A percentile compares a stretch with the other conserved stretches of the same genome.
These are phyloP conservation scores for Bromus sterilis DNA, from an alignment of 176 grass and related monocot species.

Conservation along the genomic window DNA sequence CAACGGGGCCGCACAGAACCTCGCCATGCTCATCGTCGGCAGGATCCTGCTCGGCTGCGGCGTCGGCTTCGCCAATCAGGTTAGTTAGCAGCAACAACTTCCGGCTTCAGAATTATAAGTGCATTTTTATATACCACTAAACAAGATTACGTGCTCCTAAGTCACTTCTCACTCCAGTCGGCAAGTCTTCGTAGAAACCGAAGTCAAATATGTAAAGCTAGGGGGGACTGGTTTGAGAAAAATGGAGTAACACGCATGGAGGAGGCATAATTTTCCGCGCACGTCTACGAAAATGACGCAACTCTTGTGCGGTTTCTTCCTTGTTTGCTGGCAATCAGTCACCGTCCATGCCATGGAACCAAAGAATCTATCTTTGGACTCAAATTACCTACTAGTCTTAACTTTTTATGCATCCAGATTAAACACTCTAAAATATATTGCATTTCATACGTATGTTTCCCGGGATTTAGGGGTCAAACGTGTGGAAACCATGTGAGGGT, in stretches of 20 bases:
- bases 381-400: neutral
- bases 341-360: conserved; percentile 2
- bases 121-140: neutral
- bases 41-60: conserved; percentile 87
- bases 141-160: neutral
- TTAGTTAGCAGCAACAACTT: neutral
- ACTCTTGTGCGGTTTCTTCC: neutral
- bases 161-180: conserved; percentile 15
- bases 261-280: neutral
- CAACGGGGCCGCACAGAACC: conserved; percentile 64
- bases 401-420: neutral
- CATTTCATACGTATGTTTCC: neutral
- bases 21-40: conserved; percentile 77
- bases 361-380: neutral
- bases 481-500: neutral
- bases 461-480: conserved; percentile 13
- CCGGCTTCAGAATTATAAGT: neutral
- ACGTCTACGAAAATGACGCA: conserved; percentile 8
- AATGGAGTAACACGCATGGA: neutral
- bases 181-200: neutral
- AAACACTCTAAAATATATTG: neutral
- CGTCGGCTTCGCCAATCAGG: conserved; percentile 91
- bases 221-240: conserved; percentile 2
- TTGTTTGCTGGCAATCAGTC: conserved; percentile 12
- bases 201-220: conserved; percentile 19